Base-by-base conservation (phyloP, 495 filamentous ascomycete species). In the Sphaerosporella brunnea region DNA sequence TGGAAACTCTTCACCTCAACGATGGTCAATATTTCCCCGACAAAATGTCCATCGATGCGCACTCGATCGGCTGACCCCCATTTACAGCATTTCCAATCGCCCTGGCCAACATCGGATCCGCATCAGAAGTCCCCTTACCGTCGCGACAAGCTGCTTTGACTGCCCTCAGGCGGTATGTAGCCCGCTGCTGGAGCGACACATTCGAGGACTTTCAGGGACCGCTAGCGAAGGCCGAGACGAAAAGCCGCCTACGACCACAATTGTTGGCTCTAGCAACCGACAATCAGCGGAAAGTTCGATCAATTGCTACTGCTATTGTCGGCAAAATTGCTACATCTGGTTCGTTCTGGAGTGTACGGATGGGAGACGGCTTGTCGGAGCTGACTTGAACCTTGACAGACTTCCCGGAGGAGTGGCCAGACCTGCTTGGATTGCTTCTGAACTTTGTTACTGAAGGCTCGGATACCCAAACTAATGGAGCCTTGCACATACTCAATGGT, bases 381-480 rank as follows among this genome's bases (percentile, higher is more conserved):
- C 40, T 26, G 13, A 26, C 37, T 40, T 18, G 19, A 18, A 21
- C 3, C 18, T 11, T n/a, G 20, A 43, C 76, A 56, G 90, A 97
- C 66, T 97, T 88, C 60, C 90, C 90, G 16, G 83, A 93, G 38
- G 73, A 85, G 61, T 97, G 90, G 90, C 83, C 84, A 1, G 74
- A 74, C 44, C 73, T 97, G 7, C 74, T 97, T 11, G 83, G 80
- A 8, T 74, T 75, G 21, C 68, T 96, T 24, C 72, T 97, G 44
- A 75, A 77, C 21, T 68, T 84, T 24, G 83, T 96, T 59, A 68
- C 74, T 35, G 70, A 68, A 45, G 82, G 81, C 19, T 75, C 68
- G 48, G 79, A 86, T 45, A 66, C 66, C 13, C 87, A 92, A 55
- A 68, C 93, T 38, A 86, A 94, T 61, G 90, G 92, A 21, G 83